phyloP scores from a whole-genome alignment of 257 asterid genomes.

The Solanum acaule region DNA sequence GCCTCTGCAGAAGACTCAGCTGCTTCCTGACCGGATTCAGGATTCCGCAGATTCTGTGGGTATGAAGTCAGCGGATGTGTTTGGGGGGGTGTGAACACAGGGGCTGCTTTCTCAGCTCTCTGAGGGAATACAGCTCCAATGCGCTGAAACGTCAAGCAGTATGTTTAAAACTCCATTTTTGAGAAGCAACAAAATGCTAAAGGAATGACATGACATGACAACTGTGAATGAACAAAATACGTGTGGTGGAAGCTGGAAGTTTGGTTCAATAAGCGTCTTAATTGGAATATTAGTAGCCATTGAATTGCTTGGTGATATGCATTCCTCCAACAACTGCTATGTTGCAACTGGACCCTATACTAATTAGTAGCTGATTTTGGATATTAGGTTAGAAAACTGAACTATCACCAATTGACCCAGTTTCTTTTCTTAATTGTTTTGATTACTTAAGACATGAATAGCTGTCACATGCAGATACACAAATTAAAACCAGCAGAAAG shows the following conservation, averaged over 20 bases:
- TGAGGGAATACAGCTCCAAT: conserved; percentile 97
- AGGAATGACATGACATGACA: not conserved
- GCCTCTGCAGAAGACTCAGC: conserved; percentile 91
- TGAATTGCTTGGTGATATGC: conserved; percentile 1
- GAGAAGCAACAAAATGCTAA: not conserved
- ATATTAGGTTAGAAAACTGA: not conserved
- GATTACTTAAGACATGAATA: not conserved
- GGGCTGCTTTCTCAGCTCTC: conserved; percentile 78
- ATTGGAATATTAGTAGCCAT: not conserved
- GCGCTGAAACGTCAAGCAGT: conserved; percentile 54
- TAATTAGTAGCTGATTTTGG: not conserved
- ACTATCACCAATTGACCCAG: not conserved
- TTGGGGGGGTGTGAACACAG: conserved; percentile 91
- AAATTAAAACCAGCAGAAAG: not conserved
- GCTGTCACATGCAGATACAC: not conserved
- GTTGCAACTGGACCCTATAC: not conserved
- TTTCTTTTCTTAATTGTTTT: not conserved
- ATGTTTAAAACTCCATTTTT: not conserved
- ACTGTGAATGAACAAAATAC: not conserved
- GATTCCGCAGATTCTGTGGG: conserved; percentile 72
- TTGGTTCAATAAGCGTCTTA: not conserved
- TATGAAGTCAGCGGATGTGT: conserved; percentile 81
- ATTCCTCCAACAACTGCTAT: not conserved
- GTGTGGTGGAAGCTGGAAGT: not conserved
- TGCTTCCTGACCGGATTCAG: conserved; percentile 54